These are phyloP conservation scores for Aureobasidium sp. DNA, from an alignment of 2,329 filamentous ascomycete species.

Conservation along the genomic window DNA sequence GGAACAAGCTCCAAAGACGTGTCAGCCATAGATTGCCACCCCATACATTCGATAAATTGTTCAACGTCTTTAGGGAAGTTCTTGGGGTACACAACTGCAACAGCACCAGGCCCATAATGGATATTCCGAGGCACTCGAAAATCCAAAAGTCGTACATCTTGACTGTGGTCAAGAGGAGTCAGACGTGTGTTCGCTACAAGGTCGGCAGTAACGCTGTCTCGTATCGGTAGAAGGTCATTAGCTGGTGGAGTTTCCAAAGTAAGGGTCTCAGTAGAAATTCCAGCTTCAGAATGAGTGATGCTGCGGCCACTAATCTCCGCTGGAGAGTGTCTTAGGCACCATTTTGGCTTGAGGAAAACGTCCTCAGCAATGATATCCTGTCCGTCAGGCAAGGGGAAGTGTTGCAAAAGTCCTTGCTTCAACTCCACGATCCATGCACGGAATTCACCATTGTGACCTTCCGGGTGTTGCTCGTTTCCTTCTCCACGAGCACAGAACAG, in stretches of 20 bases:
- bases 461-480: constrained; percentile 86
- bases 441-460: constrained; percentile 56
- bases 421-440: constrained; percentile 46
- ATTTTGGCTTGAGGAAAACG: constrained; percentile 69
- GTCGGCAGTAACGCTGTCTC: constrained; percentile 48
- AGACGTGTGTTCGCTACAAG: constrained; percentile 63
- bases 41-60: constrained; percentile 68
- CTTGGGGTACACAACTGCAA: constrained; percentile 75
- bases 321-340: constrained; percentile 43
- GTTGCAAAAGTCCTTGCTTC: constrained; percentile 56
- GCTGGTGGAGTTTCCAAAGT: constrained; percentile 26
- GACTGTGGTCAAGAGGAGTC: constrained; percentile 75
- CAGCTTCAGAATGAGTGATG: background rate
- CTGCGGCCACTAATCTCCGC: background rate
- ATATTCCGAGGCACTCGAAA: constrained; percentile 43
- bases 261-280: background rate
- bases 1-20: constrained; percentile 50
- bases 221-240: constrained; percentile 50
- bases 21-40: constrained; percentile 69
- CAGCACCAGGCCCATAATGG: constrained; percentile 65
- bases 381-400: constrained; percentile 62
- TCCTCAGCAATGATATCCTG: constrained; percentile 65
- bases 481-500: constrained; percentile 74
- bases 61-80: constrained; percentile 80
- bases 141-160: constrained; percentile 80